Percentiles rank a stretch among this genome's conserved stretches.
Evolutionary conservation across 441 rosid genomes (phyloP).

Genomic region (Raphanus hybrid): DNA sequence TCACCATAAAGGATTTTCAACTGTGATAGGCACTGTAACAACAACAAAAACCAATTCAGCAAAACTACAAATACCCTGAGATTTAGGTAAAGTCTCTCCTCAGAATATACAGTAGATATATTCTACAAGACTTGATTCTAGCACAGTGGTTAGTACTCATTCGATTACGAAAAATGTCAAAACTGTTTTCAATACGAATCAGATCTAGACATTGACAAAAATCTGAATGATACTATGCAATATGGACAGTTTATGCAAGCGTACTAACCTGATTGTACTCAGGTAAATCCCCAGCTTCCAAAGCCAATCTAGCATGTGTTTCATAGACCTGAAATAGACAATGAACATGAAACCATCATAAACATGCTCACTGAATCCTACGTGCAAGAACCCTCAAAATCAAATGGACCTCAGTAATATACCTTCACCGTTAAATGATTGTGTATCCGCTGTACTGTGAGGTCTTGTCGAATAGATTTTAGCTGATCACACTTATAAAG

Average conservation of each 20-base stretch:
- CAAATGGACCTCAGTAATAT: conserved; percentile 27
- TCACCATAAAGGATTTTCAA: conserved; percentile 87
- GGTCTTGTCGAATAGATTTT: conserved; percentile 99
- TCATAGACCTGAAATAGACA: conserved; percentile 84
- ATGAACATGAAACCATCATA: conserved; percentile 26
- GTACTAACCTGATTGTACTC: conserved; percentile 93
- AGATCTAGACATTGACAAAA: conserved; percentile 14
- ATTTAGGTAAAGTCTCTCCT: conserved; percentile 8
- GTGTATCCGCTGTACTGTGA: conserved; percentile 92
- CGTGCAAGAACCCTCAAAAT: conserved; percentile 24
- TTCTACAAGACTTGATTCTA: conserved; percentile 27
- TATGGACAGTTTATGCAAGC: conserved; percentile 18
- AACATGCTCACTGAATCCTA: conserved; percentile 25
- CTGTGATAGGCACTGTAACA: conserved; percentile 92
- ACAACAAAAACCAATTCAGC: conserved; percentile 33
- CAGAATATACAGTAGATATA: conserved; percentile 15
- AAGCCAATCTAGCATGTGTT: conserved; percentile 93
- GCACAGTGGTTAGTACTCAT: conserved; percentile 20
- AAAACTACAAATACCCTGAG: background rate
- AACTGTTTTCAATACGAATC: background rate
- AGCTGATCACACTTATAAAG: conserved; percentile 96
- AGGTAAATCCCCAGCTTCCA: conserved; percentile 91
- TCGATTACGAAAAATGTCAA: conserved; percentile 3
- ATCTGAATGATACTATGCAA: conserved; percentile 15
- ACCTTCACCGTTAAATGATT: conserved; percentile 93